Percentiles rank a stretch among this genome's conserved stretches.
Evolutionary conservation across 202 grass and related monocot species (phyloP).

Genomic region (Bolboschoenoplectus hybrid): DNA sequence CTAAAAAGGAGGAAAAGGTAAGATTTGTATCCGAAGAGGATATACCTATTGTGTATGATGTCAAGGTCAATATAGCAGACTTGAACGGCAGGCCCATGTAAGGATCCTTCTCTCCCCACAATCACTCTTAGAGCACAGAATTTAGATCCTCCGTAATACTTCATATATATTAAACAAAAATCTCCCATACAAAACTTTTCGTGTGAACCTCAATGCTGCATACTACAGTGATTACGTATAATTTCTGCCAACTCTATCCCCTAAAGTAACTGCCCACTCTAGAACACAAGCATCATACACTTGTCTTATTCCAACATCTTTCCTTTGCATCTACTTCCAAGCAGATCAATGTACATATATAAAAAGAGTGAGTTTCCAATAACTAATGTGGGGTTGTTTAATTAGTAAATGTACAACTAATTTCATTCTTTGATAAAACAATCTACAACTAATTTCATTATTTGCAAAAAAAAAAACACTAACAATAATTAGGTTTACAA

Average conservation of each 20-base stretch:
- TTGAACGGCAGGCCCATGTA: conserved; percentile 94
- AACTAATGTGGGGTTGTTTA: not conserved
- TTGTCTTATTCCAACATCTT: conserved; percentile 82
- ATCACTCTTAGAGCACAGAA: conserved; percentile 73
- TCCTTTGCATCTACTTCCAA: conserved; percentile 79
- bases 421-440: not conserved
- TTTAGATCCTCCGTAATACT: too few relatives aligned
- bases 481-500: not conserved
- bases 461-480: not conserved
- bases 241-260: too few relatives aligned
- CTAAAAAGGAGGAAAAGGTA: conserved; percentile 31
- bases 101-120: conserved; percentile 83
- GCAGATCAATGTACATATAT: conserved; percentile 30
- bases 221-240: too few relatives aligned
- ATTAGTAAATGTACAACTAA: conserved; percentile 3
- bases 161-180: too few relatives aligned
- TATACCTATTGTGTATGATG: conserved; percentile 78
- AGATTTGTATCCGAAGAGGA: conserved; percentile 38
- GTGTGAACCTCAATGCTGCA: too few relatives aligned
- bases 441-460: not conserved
- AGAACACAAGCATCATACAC: conserved; percentile 68
- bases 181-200: too few relatives aligned
- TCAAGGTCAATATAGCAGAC: conserved; percentile 85
- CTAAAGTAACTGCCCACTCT: too few relatives aligned
- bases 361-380: not conserved